These are phyloP conservation scores for Ocimum tenuiflorum DNA, from an alignment of 257 asterid species.

Conservation along the genomic window DNA sequence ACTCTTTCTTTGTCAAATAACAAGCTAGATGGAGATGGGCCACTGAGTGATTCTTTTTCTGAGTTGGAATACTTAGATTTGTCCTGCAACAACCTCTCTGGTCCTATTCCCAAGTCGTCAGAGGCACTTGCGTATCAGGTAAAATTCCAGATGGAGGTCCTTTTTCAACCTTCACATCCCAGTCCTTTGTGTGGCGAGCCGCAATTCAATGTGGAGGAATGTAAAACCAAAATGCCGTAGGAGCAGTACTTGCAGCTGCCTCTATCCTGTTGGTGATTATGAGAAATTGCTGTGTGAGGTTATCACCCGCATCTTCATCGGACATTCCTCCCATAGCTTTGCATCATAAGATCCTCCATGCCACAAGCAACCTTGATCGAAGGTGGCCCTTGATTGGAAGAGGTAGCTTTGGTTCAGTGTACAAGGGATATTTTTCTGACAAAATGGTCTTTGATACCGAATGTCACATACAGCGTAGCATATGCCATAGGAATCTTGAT, in stretches of 20 bases:
- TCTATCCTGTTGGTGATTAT: background rate
- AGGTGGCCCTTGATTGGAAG: background rate
- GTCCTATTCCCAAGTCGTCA: background rate
- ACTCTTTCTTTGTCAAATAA: background rate
- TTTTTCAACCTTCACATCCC: background rate
- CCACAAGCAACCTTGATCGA: background rate
- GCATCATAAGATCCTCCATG: background rate
- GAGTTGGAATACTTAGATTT: background rate
- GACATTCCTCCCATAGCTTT: background rate
- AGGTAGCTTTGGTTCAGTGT: constrained; percentile 9
- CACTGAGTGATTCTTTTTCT: background rate
- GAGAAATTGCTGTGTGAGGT: background rate
- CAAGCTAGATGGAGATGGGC: background rate
- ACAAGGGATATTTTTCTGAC: constrained; percentile 1
- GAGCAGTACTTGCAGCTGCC: background rate
- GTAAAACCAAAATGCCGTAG: background rate
- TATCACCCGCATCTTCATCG: background rate
- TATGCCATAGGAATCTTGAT: constrained; percentile 10
- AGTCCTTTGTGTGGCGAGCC: background rate
- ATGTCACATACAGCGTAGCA: background rate
- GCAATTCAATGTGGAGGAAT: background rate
- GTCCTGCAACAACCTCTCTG: background rate
- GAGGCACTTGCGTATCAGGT: background rate
- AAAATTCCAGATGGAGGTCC: background rate
- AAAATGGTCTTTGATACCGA: constrained; percentile 3